phyloP scores from a whole-genome alignment of 2,329 filamentous ascomycete genomes.

The Penicillium frequentans region DNA sequence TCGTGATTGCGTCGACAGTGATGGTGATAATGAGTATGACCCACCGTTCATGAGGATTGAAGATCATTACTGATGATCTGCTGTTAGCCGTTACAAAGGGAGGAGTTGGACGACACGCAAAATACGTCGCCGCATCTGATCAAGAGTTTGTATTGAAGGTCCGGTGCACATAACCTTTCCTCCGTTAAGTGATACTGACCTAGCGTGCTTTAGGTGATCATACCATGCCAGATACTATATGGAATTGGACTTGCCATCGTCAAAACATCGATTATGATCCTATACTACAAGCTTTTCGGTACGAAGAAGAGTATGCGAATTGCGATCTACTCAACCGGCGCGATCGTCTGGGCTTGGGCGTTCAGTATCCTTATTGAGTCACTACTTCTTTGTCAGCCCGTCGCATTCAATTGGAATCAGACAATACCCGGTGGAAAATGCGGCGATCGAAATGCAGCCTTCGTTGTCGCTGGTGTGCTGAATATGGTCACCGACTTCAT shows the following conservation, averaged over 20 bases:
- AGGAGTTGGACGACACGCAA: not conserved
- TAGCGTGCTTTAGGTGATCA: not conserved
- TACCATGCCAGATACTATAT: not conserved
- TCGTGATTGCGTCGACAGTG: conserved; percentile 1
- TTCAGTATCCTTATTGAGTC: conserved; percentile 27
- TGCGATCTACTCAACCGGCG: conserved; percentile 15
- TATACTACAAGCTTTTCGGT: conserved; percentile 28
- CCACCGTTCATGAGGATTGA: not conserved
- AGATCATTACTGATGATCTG: not conserved
- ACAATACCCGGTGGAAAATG: conserved; percentile 13
- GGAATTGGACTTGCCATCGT: not conserved
- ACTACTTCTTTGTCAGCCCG: conserved; percentile 15
- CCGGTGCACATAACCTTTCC: not conserved
- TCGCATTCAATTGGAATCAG: conserved; percentile 13
- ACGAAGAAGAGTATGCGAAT: conserved; percentile 27
- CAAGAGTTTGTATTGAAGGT: not conserved
- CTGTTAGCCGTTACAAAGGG: not conserved
- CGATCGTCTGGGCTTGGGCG: conserved; percentile 19
- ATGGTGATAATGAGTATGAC: conserved; percentile 1
- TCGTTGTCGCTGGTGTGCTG: conserved; percentile 12
- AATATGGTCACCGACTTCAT: conserved; percentile 25
- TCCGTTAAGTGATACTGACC: not conserved
- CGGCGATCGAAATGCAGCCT: conserved; percentile 15
- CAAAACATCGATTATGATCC: conserved; percentile 17
- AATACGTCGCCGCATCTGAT: not conserved